Conservation (phyloP, 176 grass and related monocot species). For the Avena insularis region DNA sequence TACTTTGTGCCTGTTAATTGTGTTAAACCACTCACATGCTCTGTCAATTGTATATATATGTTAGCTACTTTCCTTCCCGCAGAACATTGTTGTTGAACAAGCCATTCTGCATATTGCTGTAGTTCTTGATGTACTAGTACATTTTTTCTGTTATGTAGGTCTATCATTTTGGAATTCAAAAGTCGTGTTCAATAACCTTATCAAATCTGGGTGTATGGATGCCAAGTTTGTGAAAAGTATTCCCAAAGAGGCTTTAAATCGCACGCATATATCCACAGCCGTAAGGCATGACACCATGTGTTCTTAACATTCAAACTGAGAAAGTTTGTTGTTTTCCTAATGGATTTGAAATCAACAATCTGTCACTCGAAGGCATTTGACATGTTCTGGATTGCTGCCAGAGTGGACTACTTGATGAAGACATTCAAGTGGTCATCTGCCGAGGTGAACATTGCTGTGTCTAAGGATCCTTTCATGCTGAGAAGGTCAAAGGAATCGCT, state of each 20-base stretch:
- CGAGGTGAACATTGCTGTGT: background rate
- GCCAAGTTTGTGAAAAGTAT: slow-evolving; percentile 80
- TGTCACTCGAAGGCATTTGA: slow-evolving; percentile 77
- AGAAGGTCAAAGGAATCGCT: background rate
- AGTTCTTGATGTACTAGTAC: background rate
- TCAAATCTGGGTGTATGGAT: slow-evolving; percentile 29
- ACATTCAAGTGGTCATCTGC: background rate
- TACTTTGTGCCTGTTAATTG: background rate
- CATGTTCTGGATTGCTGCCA: background rate
- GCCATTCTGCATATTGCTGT: background rate
- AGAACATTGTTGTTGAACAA: background rate
- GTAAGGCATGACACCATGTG: slow-evolving; percentile 88
- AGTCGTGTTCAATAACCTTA: background rate
- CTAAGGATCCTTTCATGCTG: background rate
- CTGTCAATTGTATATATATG: background rate
- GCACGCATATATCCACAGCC: slow-evolving; percentile 88
- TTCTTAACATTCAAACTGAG: slow-evolving; percentile 94
- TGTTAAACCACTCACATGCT: background rate
- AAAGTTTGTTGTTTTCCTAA: slow-evolving; percentile 94
- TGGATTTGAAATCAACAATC: slow-evolving; percentile 92
- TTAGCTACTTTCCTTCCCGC: background rate
- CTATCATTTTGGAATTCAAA: background rate
- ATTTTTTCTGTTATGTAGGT: background rate
- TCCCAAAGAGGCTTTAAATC: slow-evolving; percentile 94
- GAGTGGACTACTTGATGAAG: background rate